Percentiles rank a stretch among this genome's conserved stretches.
Evolutionary conservation across 192 early-diverging fungal species (phyloP).

Genomic region (Mortierella alpina): DNA sequence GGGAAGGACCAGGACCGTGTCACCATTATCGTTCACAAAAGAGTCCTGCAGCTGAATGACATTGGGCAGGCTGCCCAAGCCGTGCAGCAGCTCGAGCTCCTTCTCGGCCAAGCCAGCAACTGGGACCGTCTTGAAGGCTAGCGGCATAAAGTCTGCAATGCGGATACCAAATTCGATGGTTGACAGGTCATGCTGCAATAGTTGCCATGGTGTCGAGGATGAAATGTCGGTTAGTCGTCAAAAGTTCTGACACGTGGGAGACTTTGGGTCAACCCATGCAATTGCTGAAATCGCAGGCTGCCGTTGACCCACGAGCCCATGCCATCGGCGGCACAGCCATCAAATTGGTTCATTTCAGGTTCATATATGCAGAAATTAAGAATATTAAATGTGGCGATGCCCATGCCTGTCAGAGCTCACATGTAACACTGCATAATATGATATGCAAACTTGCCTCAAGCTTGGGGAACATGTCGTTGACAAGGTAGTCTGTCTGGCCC

Average conservation of each 20-base stretch:
- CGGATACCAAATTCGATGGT: conserved; percentile 73
- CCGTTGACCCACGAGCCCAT: no score
- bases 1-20: conserved; percentile 73
- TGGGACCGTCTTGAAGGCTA: conserved; percentile 75
- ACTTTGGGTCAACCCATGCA: not conserved
- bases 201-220: not conserved
- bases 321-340: no score
- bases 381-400: not conserved
- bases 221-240: no score
- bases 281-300: no score
- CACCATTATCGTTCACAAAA: conserved; percentile 66
- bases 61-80: conserved; percentile 54
- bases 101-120: conserved; percentile 62
- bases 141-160: conserved; percentile 64
- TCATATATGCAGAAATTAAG: no score
- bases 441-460: conserved; percentile 26
- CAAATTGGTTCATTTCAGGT: no score
- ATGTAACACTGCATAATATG: not conserved
- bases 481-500: conserved; percentile 48
- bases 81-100: conserved; percentile 66
- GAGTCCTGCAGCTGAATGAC: conserved; percentile 69
- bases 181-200: conserved; percentile 41
- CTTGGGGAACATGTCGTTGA: conserved; percentile 55
- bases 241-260: not conserved
- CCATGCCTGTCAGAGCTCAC: not conserved